Base-by-base conservation (phyloP, 176 grass and related monocot species). In the Areca catechu region DNA sequence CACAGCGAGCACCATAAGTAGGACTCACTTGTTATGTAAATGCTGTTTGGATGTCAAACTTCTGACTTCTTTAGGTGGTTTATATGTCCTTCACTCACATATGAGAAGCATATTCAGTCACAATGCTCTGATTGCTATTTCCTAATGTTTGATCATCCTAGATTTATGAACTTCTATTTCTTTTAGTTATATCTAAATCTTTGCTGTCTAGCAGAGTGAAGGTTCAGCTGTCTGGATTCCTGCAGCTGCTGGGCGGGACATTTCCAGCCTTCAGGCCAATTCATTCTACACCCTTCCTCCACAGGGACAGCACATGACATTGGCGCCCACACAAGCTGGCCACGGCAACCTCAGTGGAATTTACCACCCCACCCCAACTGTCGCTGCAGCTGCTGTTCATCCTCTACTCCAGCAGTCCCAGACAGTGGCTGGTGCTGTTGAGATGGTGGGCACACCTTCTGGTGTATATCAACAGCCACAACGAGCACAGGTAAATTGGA, bases 271-370 rank as follows among this genome's bases (percentile, higher is more conserved):
- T 20, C 89, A 88, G 17, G 58, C 78, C 49, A 69, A 68, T 54
- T 65, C 82, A 54, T 89, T 86, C 74, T 89, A 83, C 48, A 83
- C 76, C 24, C 56, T 86, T 10, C 61, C 74, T 43, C 81, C 85
- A 24, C 85, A 83, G 62, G 90, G 81, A 22, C 85, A 89, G 27
- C 90, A 86, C 49, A 51, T 95, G 63, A 50, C 85, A 48, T 95
- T 81, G 78, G 73, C 82, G 20, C 79, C 90, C 54, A 49, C 77
- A 29, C 89, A 88, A 69, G 74, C 73, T 22, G 70, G 83, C 12
- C 83, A 78, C 48, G 77, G 72, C 48, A 58, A 61, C 60, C 86
- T 76, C 57, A 71, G 85, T 67, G 85, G 89, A 67, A 83, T 95
- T 27, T 95, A 89, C 58, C 85, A 84, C 25, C 76, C 77, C 17